Conservation (phyloP, 139 green algal genomes). For the Volvox africanus region DNA sequence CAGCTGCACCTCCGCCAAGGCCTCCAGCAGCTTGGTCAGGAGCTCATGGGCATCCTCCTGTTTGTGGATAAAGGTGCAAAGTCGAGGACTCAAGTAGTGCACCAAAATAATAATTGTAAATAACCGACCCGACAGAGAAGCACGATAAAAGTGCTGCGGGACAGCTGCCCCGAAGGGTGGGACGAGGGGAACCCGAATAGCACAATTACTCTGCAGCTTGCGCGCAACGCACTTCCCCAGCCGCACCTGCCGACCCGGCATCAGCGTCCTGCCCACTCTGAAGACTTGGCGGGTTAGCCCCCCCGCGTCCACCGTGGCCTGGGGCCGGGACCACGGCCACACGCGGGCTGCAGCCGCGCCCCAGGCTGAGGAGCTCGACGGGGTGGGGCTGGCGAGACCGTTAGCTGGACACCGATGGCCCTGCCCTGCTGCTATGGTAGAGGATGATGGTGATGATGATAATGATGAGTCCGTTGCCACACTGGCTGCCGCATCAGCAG, state of each 20-base stretch:
- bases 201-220: no score
- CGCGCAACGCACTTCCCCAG: no score
- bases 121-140: no score
- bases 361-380: neutral
- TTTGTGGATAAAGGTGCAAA: no score
- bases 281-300: slow-evolving; percentile 23
- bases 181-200: no score
- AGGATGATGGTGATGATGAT: neutral
- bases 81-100: no score
- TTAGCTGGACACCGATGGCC: neutral
- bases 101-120: no score
- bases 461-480: neutral
- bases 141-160: no score
- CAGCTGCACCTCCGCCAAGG: slow-evolving; percentile 71
- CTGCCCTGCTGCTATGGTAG: neutral
- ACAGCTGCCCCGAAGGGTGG: no score
- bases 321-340: neutral
- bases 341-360: neutral
- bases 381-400: neutral
- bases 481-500: neutral
- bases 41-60: slow-evolving; percentile 56
- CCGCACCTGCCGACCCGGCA: slow-evolving; percentile 41
- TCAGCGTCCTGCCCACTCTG: slow-evolving; percentile 12
- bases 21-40: slow-evolving; percentile 39
- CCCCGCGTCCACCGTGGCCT: neutral